These are phyloP conservation scores for Tetracladium setigerum DNA, from an alignment of 495 filamentous ascomycete species.

Conservation along the genomic window DNA sequence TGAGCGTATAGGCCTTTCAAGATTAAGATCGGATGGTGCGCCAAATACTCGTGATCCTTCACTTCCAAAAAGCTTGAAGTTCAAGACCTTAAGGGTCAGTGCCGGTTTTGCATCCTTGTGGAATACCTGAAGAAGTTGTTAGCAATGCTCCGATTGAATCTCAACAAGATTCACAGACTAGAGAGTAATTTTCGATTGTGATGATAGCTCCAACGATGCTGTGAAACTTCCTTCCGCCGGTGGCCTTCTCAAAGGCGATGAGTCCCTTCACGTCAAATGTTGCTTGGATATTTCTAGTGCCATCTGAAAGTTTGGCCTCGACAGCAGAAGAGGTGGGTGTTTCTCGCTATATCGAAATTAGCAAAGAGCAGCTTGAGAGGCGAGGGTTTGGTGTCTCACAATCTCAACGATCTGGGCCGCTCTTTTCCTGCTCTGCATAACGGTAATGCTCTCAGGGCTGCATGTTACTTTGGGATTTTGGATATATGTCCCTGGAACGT, in stretches of 20 bases:
- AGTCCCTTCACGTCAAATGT: background rate
- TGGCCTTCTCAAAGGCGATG: background rate
- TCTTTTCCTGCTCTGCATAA: background rate
- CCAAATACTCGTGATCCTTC: constrained; percentile 8
- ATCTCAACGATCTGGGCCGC: constrained; percentile 13
- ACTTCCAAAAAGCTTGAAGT: constrained; percentile 8
- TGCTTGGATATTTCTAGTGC: constrained; percentile 7
- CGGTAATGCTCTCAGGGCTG: background rate
- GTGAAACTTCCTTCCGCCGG: background rate
- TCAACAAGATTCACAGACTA: no score
- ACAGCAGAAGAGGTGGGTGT: background rate
- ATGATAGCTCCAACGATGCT: constrained; percentile 6
- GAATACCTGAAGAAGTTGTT: no score
- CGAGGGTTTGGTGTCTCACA: background rate
- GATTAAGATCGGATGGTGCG: background rate
- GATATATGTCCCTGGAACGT: background rate
- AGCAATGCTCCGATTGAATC: no score
- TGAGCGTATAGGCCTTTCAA: background rate
- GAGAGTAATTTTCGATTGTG: background rate
- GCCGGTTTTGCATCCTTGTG: background rate
- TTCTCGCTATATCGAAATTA: background rate
- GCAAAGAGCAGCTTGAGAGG: background rate
- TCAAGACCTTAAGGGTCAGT: constrained; percentile 3
- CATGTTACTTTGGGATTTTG: background rate
- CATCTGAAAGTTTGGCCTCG: constrained; percentile 15